Evolutionary conservation across 371 early-diverging fungal genomes (phyloP).

Genomic region (Apophysomyces sp.): DNA sequence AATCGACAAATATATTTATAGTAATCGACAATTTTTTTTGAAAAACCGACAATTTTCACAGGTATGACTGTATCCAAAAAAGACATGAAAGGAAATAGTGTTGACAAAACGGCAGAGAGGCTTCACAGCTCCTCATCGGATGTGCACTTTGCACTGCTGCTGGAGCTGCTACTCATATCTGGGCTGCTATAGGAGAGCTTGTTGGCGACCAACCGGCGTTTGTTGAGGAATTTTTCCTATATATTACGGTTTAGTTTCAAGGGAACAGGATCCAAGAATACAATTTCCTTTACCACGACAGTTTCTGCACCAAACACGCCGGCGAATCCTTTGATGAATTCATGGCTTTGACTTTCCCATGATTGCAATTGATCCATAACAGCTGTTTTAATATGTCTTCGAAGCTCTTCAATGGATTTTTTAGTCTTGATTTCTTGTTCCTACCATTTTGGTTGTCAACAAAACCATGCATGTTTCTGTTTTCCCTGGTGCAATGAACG

Average conservation of each 20-base stretch:
- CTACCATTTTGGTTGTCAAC: conserved; percentile 16
- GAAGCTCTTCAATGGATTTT: conserved; percentile 64
- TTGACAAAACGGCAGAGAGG: neutral
- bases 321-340: conserved; percentile 68
- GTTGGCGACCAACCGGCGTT: conserved; percentile 17
- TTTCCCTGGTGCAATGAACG: neutral
- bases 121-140: neutral
- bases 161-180: neutral
- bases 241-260: no score
- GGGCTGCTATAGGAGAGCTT: conserved; percentile 4
- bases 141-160: neutral
- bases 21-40: no score
- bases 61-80: neutral
- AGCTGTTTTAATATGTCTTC: conserved; percentile 63
- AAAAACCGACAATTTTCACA: no score
- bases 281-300: conserved; percentile 43
- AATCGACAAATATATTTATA: no score
- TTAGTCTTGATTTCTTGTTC: conserved; percentile 74
- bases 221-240: conserved; percentile 27
- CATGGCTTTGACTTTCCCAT: conserved; percentile 73
- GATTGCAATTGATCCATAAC: conserved; percentile 57
- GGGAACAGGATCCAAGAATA: conserved; percentile 14
- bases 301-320: conserved; percentile 65
- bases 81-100: neutral
- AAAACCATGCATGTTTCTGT: no score